Evolutionary conservation across 352 stramenopile species (phyloP), one percentile per base, ranked within the genome.

Genomic region (Phytopythium aichiense): DNA sequence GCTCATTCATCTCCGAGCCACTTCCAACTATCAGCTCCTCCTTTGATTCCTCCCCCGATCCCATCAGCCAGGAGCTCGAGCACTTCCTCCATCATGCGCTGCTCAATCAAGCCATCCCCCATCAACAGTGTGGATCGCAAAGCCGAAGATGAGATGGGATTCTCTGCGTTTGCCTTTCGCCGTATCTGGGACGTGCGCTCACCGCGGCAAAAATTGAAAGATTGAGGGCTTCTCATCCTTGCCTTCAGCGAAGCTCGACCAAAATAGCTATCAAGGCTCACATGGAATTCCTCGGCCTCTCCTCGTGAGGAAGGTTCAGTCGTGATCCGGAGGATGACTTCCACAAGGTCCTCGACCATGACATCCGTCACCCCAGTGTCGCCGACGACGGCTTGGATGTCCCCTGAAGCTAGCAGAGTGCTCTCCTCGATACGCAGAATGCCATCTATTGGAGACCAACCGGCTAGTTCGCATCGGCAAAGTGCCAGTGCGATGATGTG

Each of bases 11-110:
- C 7, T 20, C 48, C 23, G 23, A 20, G 12, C 8, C 23, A 30
- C 13, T 13, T 15, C 25, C 16, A n/a, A 13, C 1, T 3, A 12
- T 15, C 33, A 30, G 31, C 31, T 35, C 52, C 22, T 58, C 52
- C 31, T 35, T 35, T 33, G 3, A 7, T 13, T 25, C 52, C 4
- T 25, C 20, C 13, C 22, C 52, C n/a, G n/a, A 16, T 9, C 7
- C 28, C 31, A 4, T 58, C 11, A 11, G 20, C 52, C 8, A 58
- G 20, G 2, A 58, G 52, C 8, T 58, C 52, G 16, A 58, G 52
- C 15, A 58, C 52, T 20, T 58, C 33, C 52, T 58, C 33, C 52
- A 58, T 46, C 52, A 58, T 58, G 30, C 8, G 18, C 52, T 31
- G 15, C 5, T 58, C 52, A 5, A 68, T 68, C 18, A 6, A 6